phyloP scores from a whole-genome alignment of 1,284 basidiomycete genomes.

The Boletus smithii region DNA sequence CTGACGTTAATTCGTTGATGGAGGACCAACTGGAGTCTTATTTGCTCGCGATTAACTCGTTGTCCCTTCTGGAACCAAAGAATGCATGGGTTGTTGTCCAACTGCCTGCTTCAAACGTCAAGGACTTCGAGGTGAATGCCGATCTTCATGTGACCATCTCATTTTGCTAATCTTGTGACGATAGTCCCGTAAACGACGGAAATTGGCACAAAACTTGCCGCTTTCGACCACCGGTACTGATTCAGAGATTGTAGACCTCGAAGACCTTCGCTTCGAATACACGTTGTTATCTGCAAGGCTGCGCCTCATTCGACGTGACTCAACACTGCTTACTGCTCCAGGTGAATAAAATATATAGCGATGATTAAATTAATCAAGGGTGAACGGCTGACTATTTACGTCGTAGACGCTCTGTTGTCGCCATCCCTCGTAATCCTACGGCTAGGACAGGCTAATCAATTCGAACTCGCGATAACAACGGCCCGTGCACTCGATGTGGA shows the following conservation, averaged over 20 bases:
- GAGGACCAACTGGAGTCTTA: conserved; percentile 82
- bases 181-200: conserved; percentile 65
- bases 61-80: conserved; percentile 78
- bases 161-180: conserved; percentile 23
- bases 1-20: conserved; percentile 56
- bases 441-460: conserved; percentile 77
- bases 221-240: conserved; percentile 63
- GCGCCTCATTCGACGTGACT: conserved; percentile 65
- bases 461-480: conserved; percentile 76
- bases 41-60: conserved; percentile 84
- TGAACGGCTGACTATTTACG: conserved; percentile 17
- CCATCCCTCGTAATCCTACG: conserved; percentile 76
- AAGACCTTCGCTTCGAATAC: conserved; percentile 85
- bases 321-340: conserved; percentile 47
- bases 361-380: conserved; percentile 13
- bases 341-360: conserved; percentile 38
- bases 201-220: conserved; percentile 75
- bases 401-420: conserved; percentile 60
- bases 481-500: conserved; percentile 80
- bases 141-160: conserved; percentile 21
- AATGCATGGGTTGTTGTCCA: conserved; percentile 71
- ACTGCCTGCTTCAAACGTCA: conserved; percentile 20
- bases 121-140: conserved; percentile 29
- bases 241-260: conserved; percentile 76
- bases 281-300: conserved; percentile 77